Evolutionary conservation across 345 rosid species (phyloP).

Genomic region (Psidium friedrichsthalianum): DNA sequence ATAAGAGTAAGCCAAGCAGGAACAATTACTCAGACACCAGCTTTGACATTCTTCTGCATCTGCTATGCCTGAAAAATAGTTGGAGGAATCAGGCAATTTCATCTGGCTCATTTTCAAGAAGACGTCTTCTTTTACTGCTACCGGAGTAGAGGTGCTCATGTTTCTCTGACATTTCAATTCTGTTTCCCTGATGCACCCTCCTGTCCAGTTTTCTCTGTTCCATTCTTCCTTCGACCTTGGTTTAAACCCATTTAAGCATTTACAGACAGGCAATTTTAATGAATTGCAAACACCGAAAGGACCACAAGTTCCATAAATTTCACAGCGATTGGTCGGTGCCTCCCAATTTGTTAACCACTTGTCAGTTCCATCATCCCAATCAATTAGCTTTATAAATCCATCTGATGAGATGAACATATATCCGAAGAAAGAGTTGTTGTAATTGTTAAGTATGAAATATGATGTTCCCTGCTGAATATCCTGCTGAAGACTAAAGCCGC

Average conservation of each 20-base stretch:
- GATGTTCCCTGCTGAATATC: conserved; percentile 1
- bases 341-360: conserved; percentile 4
- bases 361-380: conserved; percentile 3
- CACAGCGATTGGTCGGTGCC: conserved; percentile 11
- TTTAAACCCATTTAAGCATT: conserved; percentile 18
- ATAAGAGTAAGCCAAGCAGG: background rate
- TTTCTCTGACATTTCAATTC: conserved; percentile 1
- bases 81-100: conserved; percentile 3
- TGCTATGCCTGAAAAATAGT: background rate
- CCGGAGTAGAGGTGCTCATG: background rate
- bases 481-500: background rate
- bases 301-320: conserved; percentile 18
- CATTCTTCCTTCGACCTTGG: conserved; percentile 9
- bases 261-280: background rate
- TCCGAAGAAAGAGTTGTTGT: background rate
- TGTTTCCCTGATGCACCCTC: conserved; percentile 13
- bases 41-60: background rate
- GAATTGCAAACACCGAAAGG: conserved; percentile 11
- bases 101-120: background rate
- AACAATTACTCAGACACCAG: conserved; percentile 18
- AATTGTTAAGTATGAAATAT: background rate
- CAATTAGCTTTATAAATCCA: background rate
- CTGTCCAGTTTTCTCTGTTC: conserved; percentile 1
- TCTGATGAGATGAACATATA: conserved; percentile 6
- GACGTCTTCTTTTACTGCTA: background rate